Base-by-base conservation (phyloP, 352 stramenopile genomes). In the Thalassiosira hispida region DNA sequence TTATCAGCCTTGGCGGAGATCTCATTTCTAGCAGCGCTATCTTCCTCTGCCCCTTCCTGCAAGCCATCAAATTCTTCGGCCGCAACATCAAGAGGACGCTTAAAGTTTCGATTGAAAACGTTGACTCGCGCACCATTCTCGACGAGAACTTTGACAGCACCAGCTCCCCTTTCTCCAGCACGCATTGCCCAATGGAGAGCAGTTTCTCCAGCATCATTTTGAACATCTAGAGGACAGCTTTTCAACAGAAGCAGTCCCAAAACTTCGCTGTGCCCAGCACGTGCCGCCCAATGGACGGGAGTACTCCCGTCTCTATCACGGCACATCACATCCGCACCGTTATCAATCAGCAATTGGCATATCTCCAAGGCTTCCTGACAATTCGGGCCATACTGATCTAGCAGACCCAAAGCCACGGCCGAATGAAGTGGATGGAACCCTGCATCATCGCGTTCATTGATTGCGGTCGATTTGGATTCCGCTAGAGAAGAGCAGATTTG, bases 131-230 rank as follows among this genome's bases (percentile, higher is more conserved):
- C 80, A 23, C 81, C 81, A 79, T 91, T 90, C 61, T 91, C 81
- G 4, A 94, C 57, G 22, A 94, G 71, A 40, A 87, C 55, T 57
- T 79, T 56, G 0, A 77, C 84, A 31, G 84, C 83, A 35, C 56
- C 52, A 4, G 81, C 77, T 9, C 87, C 84, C 46, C 60, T 55
- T 35, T 59, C 22, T 35, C 89, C 89, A 18, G 87, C 68, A 12
- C 88, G 74, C 74, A 94, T 88, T 38, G 92, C 90, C 83, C 92
- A 93, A 83, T 95, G 92, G 6, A 95, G 65, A 25, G 92, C 84
- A 22, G 91, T 94, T 63, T 96, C 91, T 27, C 91, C 91, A 33
- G 70, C 31, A 53, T 92, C 63, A 60, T 94, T 94, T 66, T 81
- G 86, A 12, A 76, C 77, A 73, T 94, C 87, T 73, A 89, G 70